Conservation (phyloP, 1,139 yeast genomes). For the Hyphopichia burtonii region DNA sequence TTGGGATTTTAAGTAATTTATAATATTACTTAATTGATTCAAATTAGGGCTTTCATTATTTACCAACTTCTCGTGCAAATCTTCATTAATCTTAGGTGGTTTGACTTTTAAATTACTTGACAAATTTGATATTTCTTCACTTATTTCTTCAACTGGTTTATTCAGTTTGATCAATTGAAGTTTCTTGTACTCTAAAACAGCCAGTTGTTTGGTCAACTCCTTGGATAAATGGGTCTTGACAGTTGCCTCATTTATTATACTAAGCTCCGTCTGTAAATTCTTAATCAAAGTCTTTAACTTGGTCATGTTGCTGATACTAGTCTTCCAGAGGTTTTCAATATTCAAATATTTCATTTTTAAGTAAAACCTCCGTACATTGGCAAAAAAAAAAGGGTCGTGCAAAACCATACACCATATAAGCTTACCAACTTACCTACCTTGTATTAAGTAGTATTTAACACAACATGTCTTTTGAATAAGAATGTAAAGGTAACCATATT, state of each 20-base stretch:
- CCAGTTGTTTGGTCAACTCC: constrained; percentile 48
- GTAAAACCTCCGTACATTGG: no score
- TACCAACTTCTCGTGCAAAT: constrained; percentile 24
- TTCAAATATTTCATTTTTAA: no score
- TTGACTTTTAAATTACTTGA: constrained; percentile 14
- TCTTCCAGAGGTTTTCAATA: no score
- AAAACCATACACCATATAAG: no score
- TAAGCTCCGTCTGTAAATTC: constrained; percentile 35
- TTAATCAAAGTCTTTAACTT: background rate
- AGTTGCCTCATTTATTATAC: constrained; percentile 42
- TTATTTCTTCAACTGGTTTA: constrained; percentile 35
- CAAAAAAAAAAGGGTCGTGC: no score
- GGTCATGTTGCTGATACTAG: no score
- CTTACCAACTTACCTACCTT: no score
- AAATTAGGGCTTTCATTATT: constrained; percentile 12
- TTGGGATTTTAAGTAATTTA: constrained; percentile 65
- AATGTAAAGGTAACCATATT: no score
- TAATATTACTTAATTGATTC: constrained; percentile 48
- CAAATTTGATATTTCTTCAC: constrained; percentile 26
- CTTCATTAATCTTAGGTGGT: constrained; percentile 20
- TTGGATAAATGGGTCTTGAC: constrained; percentile 43
- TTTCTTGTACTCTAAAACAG: constrained; percentile 54
- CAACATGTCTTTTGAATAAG: no score
- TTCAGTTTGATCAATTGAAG: constrained; percentile 46
- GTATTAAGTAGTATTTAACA: no score